Evolutionary conservation across 257 asterid genomes (phyloP), one percentile per base, ranked within the genome.

Genomic region (Salvia miltiorrhiza): DNA sequence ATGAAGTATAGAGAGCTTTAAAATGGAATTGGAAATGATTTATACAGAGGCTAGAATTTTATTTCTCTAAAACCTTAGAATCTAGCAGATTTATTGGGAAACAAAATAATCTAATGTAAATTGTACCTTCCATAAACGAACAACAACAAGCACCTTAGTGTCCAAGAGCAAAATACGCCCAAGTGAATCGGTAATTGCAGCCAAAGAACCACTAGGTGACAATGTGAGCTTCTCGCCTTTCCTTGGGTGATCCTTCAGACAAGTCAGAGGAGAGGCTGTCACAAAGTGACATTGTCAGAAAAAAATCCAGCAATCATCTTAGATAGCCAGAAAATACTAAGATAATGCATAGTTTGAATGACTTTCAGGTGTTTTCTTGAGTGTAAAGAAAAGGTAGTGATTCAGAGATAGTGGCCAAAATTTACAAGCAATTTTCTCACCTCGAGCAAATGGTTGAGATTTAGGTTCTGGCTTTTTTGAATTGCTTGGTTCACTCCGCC

Each of bases 111-210:
- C 49, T 50, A 21, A 16, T 16, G 39, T 19, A 43, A 20, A 52
- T 40, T 10, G 40, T 74, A 89, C 99, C 99, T 94, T 94, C 99
- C 99, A 94, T 40, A 91, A 70, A 41, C 95, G 96, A 63, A 94
- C 99, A 45, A 94, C 99, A 56, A 94, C 89, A 65, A 87, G 92
- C 20, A 97, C 99, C 79, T 84, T 95, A 11, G 99, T 87, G 82
- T 94, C 99, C 53, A 94, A 79, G 76, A 94, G 97, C 84, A 94
- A 80, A 76, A 94, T 88, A 53, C 99, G 90, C 39, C 99, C 99
- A 41, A 91, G 92, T n/a, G 98, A 94, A 83, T 94, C 98, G 2
- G 99, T 89, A 78, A 94, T 83, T 64, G 99, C 97, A 71, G 97
- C 97, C 85, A 94, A 77, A 49, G 98, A 87, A 50, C 99, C 96